Evolutionary conservation across 495 filamentous ascomycete species (phyloP), one percentile per base, ranked within the genome.

Genomic region (Niebla homalea): DNA sequence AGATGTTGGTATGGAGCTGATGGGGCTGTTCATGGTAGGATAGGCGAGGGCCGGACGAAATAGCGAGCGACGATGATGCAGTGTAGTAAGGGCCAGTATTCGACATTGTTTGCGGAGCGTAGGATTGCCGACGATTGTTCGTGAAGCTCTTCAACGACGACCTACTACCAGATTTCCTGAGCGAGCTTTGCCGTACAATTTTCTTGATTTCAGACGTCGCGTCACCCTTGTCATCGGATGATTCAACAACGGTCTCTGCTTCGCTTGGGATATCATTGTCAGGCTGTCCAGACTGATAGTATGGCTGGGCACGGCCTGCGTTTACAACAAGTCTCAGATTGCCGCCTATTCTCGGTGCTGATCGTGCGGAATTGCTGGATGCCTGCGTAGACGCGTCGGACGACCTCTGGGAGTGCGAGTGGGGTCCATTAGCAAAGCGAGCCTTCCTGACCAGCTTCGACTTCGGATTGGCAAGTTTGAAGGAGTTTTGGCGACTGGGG

Each of bases 141-240:
- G 21, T 21, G 10, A 49, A 32, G 15, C n/a, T 36, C 39, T 36
- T 53, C 29, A 42, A 44, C 5, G 35, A 40, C 3, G 54, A 23
- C 21, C 39, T 53, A 36, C 40, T 50, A 54, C 57, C 44, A 18
- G 67, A 58, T 20, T 68, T 64, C 46, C 74, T 76, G 46, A 78
- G 76, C 23, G 66, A 62, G 20, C 83, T 74, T 37, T 71, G 76
- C 60, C 84, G 79, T 16, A 85, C 67, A 16, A 93, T 73, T 63
- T 85, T 86, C 25, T 81, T 80, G 26, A 93, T 66, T 49, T 85
- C 85, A 58, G 76, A 62, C 60, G 78, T 61, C 51, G 76, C 68
- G 63, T 73, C 73, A 54, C 78, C 72, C 55, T 68, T 66, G 50
- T 72, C 64, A 49, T 79, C 65, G 5, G 73, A 69, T 20, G 64